These are phyloP conservation scores for Auriscalpium orientale DNA, from an alignment of 768 basidiomycete genomes.

Conservation along the genomic window DNA sequence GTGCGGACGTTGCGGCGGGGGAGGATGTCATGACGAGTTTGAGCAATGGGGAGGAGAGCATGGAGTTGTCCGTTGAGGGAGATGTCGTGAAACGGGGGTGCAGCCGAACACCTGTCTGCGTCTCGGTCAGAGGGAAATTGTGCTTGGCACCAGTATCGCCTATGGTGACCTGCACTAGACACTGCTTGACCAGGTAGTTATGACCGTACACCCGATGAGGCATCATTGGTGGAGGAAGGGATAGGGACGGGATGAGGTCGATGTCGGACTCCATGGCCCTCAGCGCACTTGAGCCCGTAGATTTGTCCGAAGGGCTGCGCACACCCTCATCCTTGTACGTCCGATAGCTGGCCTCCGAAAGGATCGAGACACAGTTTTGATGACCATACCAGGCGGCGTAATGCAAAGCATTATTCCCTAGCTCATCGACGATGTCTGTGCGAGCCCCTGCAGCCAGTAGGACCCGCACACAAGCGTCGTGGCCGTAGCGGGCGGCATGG, in stretches of 20 bases:
- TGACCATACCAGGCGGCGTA: constrained; percentile 98
- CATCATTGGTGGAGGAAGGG: constrained; percentile 95
- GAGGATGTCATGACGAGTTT: constrained; percentile 94
- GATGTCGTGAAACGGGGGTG: constrained; percentile 70
- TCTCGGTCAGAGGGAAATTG: constrained; percentile 26
- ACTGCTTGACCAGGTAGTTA: constrained; percentile 83
- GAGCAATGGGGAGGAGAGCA: constrained; percentile 72
- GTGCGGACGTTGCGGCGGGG: constrained; percentile 76
- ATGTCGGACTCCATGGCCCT: constrained; percentile 57
- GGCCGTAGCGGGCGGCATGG: constrained; percentile 88
- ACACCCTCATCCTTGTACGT: constrained; percentile 19
- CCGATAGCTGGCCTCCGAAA: constrained; percentile 33
- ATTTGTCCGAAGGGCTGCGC: constrained; percentile 19
- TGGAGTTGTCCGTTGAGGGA: constrained; percentile 55
- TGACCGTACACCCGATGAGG: constrained; percentile 97
- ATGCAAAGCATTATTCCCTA: constrained; percentile 77
- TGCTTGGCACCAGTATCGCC: constrained; percentile 49
- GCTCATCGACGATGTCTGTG: constrained; percentile 74
- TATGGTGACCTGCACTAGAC: constrained; percentile 80
- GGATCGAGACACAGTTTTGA: constrained; percentile 52
- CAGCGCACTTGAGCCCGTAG: constrained; percentile 15
- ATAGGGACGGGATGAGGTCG: constrained; percentile 90
- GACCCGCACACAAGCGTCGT: constrained; percentile 61
- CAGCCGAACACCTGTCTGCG: constrained; percentile 47
- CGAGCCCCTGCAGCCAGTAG: constrained; percentile 75